phyloP scores from a whole-genome alignment of 805 yeast species.

The Candida nemodendra region DNA sequence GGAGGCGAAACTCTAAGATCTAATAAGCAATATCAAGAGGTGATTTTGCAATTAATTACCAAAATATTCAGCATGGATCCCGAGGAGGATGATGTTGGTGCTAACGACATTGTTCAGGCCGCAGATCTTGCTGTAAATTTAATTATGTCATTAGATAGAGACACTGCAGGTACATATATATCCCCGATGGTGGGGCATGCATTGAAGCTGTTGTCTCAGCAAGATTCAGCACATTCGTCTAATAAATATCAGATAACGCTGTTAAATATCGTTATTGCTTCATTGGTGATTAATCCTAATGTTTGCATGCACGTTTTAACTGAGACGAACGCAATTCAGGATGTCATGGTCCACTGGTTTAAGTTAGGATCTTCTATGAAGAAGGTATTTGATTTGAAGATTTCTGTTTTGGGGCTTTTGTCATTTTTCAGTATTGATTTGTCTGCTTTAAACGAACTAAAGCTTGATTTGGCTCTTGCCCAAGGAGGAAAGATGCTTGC shows the following conservation, averaged over 20 bases:
- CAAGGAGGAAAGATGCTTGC: conserved; percentile 54
- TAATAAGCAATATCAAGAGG: conserved; percentile 46
- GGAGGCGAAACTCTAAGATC: conserved; percentile 48
- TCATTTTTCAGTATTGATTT: conserved; percentile 39
- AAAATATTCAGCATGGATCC: conserved; percentile 35
- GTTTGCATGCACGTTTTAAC: conserved; percentile 51
- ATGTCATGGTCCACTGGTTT: conserved; percentile 69
- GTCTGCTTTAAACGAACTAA: conserved; percentile 17
- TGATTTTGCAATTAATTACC: conserved; percentile 50
- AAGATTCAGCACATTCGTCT: conserved; percentile 31
- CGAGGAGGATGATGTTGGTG: conserved; percentile 42
- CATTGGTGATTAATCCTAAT: conserved; percentile 59
- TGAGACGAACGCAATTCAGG: conserved; percentile 41
- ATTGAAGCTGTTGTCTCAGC: conserved; percentile 36
- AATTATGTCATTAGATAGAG: conserved; percentile 52
- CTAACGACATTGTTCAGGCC: conserved; percentile 55
- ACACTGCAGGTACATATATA: conserved; percentile 43
- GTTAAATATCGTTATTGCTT: conserved; percentile 61
- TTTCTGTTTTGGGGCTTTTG: conserved; percentile 67
- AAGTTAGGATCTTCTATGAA: conserved; percentile 50
- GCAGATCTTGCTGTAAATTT: conserved; percentile 66
- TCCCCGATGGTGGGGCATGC: conserved; percentile 45
- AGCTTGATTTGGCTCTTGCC: conserved; percentile 38
- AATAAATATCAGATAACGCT: conserved; percentile 41
- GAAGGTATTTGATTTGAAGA: conserved; percentile 79